A percentile compares a stretch with the other conserved stretches of the same genome.
Conservation (phyloP, 164 flowering plant genomes). For the Macadamia integrifolia region DNA sequence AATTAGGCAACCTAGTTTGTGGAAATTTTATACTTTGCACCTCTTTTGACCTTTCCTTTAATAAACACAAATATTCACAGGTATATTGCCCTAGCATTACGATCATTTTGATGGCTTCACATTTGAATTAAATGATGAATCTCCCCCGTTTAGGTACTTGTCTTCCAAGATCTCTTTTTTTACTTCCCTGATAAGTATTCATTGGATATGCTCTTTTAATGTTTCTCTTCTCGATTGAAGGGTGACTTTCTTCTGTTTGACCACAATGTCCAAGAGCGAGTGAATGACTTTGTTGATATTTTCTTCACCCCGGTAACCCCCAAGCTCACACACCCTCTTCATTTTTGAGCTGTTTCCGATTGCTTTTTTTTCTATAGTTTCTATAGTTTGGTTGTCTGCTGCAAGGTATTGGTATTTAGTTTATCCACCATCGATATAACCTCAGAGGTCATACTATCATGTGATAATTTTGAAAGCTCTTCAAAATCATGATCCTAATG, state of each 20-base stretch:
- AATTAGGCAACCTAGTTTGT: not conserved
- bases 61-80: conserved; percentile 45
- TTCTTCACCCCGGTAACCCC: no score
- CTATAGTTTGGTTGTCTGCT: not conserved
- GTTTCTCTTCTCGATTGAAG: no score
- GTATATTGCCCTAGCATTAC: conserved; percentile 55
- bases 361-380: not conserved
- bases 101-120: conserved; percentile 53
- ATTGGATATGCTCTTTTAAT: no score
- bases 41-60: not conserved
- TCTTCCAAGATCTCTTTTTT: not conserved
- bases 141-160: conserved; percentile 50
- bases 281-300: conserved; percentile 54
- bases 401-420: not conserved
- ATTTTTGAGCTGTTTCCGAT: not conserved
- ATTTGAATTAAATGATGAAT: conserved; percentile 51
- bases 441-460: no score
- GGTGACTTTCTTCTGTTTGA: no score
- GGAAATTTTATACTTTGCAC: not conserved
- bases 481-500: not conserved
- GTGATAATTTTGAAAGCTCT: not conserved
- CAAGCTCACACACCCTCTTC: no score
- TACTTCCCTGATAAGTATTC: no score
- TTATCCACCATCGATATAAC: not conserved
- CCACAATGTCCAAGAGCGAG: no score